A percentile compares a stretch with the other conserved stretches of the same genome.
Conservation (phyloP, 306 rosid genomes). For the Prunus davidiana region DNA sequence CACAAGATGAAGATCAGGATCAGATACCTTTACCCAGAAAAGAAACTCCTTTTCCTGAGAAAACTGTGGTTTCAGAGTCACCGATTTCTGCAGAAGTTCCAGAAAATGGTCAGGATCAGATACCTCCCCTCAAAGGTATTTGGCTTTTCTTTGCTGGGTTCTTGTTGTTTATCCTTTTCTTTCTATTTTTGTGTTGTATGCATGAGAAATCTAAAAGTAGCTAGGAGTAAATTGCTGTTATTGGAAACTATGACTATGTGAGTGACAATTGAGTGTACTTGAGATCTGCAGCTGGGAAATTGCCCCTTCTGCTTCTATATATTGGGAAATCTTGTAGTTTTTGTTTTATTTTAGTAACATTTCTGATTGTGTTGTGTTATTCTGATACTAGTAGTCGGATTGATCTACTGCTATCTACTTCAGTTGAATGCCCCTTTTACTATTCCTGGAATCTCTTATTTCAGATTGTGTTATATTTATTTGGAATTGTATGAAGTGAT, state of each 20-base stretch:
- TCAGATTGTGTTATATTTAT: background rate
- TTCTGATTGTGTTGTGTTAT: background rate
- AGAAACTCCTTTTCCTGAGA: constrained; percentile 39
- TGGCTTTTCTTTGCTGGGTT: background rate
- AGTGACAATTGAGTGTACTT: background rate
- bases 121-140: constrained; percentile 29
- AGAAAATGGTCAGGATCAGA: constrained; percentile 35
- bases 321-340: background rate
- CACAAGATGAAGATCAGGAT: constrained; percentile 13
- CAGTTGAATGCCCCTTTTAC: background rate
- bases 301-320: background rate
- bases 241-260: background rate
- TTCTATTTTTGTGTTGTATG: background rate
- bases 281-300: constrained; percentile 9
- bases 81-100: background rate
- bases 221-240: background rate
- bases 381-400: background rate
- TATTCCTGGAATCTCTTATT: background rate
- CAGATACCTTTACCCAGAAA: constrained; percentile 27
- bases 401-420: background rate
- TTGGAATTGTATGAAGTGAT: constrained; percentile 1
- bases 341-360: background rate
- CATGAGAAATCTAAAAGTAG: background rate
- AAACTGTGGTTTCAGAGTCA: constrained; percentile 15
- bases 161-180: constrained; percentile 3